Base-by-base conservation (phyloP, 805 yeast genomes). In the Ogataea saltuana region DNA sequence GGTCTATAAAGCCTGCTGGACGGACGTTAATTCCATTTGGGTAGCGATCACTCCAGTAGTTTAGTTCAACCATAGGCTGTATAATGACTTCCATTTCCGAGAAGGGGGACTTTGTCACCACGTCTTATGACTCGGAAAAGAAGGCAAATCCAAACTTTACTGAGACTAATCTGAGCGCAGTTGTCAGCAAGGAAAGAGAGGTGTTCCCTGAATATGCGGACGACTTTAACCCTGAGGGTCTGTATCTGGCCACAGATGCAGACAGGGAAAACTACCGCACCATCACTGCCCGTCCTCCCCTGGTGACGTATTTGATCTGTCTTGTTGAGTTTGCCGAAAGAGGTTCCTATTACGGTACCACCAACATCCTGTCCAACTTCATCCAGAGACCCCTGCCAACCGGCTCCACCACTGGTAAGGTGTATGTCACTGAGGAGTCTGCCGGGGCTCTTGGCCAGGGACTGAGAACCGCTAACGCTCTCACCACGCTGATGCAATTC, bases 381-480 rank as follows among this genome's bases (percentile, higher is more conserved):
- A 68, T 75, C 43, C 75, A 71, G 61, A 67, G 78, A 61, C 75
- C 77, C n/a, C 59, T 75, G 35, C 80, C 81, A 11, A 58, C 55
- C 27, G 74, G 74, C 33, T 71, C 76, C 13, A 70, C 71, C 19
- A 68, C 67, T 12, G 73, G 77, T 34, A 74, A 75, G 46, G 71
- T 74, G 16, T 29, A 36, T n/a, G 33, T 45, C 23, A 33, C 20
- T 1, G 43, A 38, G 22, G 67, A 62, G 28, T 61, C 63, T 45
- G 77, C 81, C 13, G 81, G 81, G 58, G 81, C 81, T 11, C 66
- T 76, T 38, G 69, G 63, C 31, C 49, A 67, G 50, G 80, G 80
- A 43, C 60, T 72, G 39, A 65, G 64, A 49, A 59, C 70, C 10
- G 72, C 80, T 1, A 66, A 68, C 28, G 81, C 75, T n/a, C 57